Conservation (phyloP, 805 yeast genomes). For the Scheffersomyces lignosus region DNA sequence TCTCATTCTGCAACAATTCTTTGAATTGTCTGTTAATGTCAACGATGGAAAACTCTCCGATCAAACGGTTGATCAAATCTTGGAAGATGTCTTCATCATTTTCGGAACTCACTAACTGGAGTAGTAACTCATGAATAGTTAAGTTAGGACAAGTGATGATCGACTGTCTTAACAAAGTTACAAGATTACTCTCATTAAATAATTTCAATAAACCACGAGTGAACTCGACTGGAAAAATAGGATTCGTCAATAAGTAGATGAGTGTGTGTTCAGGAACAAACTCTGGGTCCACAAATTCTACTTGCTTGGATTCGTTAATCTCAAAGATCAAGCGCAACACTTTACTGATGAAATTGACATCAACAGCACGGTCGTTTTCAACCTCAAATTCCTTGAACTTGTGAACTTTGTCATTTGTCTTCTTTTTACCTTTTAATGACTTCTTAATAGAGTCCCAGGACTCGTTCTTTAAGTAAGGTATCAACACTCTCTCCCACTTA, state of each 20-base stretch:
- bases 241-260: conserved; percentile 81
- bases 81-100: conserved; percentile 49
- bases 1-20: conserved; percentile 28
- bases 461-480: conserved; percentile 31
- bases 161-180: conserved; percentile 77
- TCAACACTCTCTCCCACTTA: conserved; percentile 28
- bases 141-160: conserved; percentile 75
- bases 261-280: conserved; percentile 59
- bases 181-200: conserved; percentile 39
- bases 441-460: conserved; percentile 22
- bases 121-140: conserved; percentile 60
- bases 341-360: conserved; percentile 50
- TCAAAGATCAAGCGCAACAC: conserved; percentile 45
- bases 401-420: conserved; percentile 13
- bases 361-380: conserved; percentile 66
- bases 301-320: conserved; percentile 16
- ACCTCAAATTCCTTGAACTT: conserved; percentile 54
- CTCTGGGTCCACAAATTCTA: conserved; percentile 23
- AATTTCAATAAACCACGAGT: conserved; percentile 58
- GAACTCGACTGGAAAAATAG: conserved; percentile 68
- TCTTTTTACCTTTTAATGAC: conserved; percentile 11
- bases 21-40: conserved; percentile 54
- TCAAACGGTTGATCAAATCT: conserved; percentile 66
- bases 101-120: conserved; percentile 49
- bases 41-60: conserved; percentile 61